phyloP scores from a whole-genome alignment of 371 early-diverging fungal species.

The Lichtheimia ramosa region DNA sequence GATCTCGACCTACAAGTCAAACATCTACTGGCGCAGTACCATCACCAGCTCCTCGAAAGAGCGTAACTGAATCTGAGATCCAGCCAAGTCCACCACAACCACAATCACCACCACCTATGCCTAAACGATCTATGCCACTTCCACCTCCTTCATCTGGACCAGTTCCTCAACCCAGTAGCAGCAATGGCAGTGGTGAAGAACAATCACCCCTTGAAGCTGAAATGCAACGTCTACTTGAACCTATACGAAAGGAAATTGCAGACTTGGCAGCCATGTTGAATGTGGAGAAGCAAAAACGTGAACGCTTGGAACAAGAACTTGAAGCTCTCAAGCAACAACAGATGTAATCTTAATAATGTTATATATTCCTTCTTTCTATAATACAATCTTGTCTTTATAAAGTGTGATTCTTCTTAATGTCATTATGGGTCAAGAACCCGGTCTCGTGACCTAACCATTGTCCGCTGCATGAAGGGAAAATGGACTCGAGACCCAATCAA shows the following conservation, averaged over 20 bases:
- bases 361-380: too few relatives aligned
- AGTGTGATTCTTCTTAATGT: too few relatives aligned
- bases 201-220: background rate
- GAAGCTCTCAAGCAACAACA: too few relatives aligned
- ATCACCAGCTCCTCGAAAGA: background rate
- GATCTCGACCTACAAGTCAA: constrained; percentile 17
- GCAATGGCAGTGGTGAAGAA: background rate
- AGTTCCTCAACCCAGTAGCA: background rate
- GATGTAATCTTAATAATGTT: too few relatives aligned
- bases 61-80: background rate
- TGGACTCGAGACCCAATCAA: background rate
- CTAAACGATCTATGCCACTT: constrained; percentile 40
- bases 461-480: too few relatives aligned
- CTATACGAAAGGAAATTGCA: constrained; percentile 7
- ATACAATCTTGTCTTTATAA: too few relatives aligned
- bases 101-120: constrained; percentile 24
- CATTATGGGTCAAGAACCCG: too few relatives aligned
- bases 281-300: constrained; percentile 3
- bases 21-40: constrained; percentile 1
- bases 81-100: background rate
- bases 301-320: constrained; percentile 7
- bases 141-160: constrained; percentile 17
- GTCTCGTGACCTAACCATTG: too few relatives aligned
- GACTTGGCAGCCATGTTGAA: background rate
- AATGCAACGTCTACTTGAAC: background rate